A percentile compares a stretch with the other conserved stretches of the same genome.
These are phyloP conservation scores for Fistulina hepatica DNA, from an alignment of 1,284 basidiomycete species.

Conservation along the genomic window DNA sequence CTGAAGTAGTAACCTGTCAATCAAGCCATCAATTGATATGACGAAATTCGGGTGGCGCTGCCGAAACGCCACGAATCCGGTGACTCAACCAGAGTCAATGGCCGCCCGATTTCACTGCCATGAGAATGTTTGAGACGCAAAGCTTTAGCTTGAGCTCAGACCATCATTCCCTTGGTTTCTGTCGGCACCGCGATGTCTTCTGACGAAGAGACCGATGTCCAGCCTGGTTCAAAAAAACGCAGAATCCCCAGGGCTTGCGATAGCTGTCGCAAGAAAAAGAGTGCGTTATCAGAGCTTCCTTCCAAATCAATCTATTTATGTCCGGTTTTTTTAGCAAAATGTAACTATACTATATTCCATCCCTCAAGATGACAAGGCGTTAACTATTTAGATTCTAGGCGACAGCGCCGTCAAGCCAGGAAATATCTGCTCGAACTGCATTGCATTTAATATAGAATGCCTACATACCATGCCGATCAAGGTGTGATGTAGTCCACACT, in stretches of 20 bases:
- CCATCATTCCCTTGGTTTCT: too few species aligned
- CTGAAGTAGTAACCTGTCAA: too few species aligned
- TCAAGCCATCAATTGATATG: too few species aligned
- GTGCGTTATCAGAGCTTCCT: constrained; percentile 14
- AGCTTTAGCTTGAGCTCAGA: too few species aligned
- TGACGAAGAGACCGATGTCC: too few species aligned
- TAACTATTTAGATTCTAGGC: constrained; percentile 22
- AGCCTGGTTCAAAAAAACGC: constrained; percentile 16
- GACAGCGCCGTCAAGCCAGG: constrained; percentile 42
- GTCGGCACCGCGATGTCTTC: too few species aligned
- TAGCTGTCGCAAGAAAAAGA: constrained; percentile 26
- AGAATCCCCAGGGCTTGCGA: constrained; percentile 28
- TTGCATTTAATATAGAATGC: constrained; percentile 51
- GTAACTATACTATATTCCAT: constrained; percentile 13
- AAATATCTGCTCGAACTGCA: constrained; percentile 58
- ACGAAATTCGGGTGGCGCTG: too few species aligned
- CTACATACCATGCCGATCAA: constrained; percentile 52
- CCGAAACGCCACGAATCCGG: too few species aligned
- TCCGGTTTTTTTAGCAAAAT: constrained; percentile 21
- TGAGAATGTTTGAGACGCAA: too few species aligned
- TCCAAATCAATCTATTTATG: background rate
- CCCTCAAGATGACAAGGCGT: background rate
- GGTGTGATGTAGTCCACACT: constrained; percentile 21
- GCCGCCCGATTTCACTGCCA: too few species aligned
- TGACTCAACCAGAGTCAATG: too few species aligned